phyloP scores from a whole-genome alignment of 2,329 filamentous ascomycete species.

The Fusarium sp. region DNA sequence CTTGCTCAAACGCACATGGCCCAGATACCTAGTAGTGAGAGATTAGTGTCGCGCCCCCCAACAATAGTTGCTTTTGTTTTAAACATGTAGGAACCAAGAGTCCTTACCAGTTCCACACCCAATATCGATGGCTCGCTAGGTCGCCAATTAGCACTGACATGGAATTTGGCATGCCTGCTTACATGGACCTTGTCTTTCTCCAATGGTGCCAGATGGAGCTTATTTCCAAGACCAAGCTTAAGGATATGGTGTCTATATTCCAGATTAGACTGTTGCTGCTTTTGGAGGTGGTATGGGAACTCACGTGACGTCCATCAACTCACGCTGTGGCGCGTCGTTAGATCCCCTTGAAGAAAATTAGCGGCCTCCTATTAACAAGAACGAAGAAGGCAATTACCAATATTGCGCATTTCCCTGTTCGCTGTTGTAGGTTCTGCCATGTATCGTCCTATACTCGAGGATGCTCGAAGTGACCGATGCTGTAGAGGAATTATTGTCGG shows the following conservation, averaged over 20 bases:
- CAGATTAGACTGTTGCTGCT: neutral
- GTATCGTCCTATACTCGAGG: conserved; percentile 35
- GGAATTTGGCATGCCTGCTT: rapidly evolving
- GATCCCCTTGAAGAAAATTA: conserved; percentile 30
- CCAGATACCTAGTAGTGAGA: conserved; percentile 53
- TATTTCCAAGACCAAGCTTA: conserved; percentile 35
- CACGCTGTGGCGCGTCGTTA: conserved; percentile 36
- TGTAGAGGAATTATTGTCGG: conserved; percentile 29
- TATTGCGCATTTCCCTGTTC: conserved; percentile 42
- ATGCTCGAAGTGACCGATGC: conserved; percentile 39
- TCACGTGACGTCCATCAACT: conserved; percentile 40
- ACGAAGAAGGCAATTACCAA: conserved; percentile 18
- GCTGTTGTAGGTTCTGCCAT: conserved; percentile 40
- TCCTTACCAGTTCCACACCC: conserved; percentile 66
- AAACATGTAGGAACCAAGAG: neutral
- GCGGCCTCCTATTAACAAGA: neutral
- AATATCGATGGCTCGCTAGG: conserved; percentile 56
- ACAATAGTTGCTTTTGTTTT: too few relatives aligned
- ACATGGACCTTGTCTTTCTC: conserved; percentile 43
- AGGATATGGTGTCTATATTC: conserved; percentile 32
- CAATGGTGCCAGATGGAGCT: conserved; percentile 33
- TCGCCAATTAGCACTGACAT: conserved; percentile 14
- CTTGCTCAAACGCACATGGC: conserved; percentile 53
- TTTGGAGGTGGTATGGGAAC: rapidly evolving
- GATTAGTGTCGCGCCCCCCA: neutral